Evolutionary conservation across 1,284 basidiomycete species (phyloP).

Genomic region (Grifola frondosa): DNA sequence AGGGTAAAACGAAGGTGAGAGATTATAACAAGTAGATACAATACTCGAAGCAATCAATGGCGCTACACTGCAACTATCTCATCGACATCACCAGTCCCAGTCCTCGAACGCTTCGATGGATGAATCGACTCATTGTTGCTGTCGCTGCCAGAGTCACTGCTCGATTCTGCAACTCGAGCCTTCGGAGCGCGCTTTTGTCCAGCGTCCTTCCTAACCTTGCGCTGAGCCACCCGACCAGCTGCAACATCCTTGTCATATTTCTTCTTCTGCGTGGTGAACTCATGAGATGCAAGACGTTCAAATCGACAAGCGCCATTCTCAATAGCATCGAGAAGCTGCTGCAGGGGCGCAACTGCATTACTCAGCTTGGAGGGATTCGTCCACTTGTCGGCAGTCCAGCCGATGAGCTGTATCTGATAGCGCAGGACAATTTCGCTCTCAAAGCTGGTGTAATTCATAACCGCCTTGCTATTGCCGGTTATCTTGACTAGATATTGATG

Average conservation of each 20-base stretch:
- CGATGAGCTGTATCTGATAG: not conserved
- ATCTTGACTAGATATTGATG: not conserved
- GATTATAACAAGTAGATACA: too few species aligned
- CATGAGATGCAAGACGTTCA: not conserved
- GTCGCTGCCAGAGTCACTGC: too few species aligned
- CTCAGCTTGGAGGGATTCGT: constrained; percentile 4
- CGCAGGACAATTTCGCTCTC: not conserved
- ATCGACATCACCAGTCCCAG: too few species aligned
- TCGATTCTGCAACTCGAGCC: too few species aligned
- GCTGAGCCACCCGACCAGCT: not conserved
- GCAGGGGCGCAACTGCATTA: not conserved
- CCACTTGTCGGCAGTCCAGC: not conserved
- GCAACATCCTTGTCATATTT: not conserved
- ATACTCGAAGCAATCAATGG: too few species aligned
- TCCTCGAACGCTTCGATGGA: too few species aligned
- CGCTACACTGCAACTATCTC: too few species aligned
- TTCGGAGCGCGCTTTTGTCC: constrained; percentile 3
- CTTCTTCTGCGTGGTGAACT: not conserved
- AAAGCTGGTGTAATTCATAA: not conserved
- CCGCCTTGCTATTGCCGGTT: not conserved
- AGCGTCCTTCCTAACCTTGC: constrained; percentile 5
- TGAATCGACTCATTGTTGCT: too few species aligned
- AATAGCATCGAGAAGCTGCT: constrained; percentile 1
- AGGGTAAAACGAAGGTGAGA: too few species aligned
- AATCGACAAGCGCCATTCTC: not conserved